Evolutionary conservation across 495 filamentous ascomycete genomes (phyloP), one percentile per base, ranked within the genome.

Genomic region (Tuber borchii): DNA sequence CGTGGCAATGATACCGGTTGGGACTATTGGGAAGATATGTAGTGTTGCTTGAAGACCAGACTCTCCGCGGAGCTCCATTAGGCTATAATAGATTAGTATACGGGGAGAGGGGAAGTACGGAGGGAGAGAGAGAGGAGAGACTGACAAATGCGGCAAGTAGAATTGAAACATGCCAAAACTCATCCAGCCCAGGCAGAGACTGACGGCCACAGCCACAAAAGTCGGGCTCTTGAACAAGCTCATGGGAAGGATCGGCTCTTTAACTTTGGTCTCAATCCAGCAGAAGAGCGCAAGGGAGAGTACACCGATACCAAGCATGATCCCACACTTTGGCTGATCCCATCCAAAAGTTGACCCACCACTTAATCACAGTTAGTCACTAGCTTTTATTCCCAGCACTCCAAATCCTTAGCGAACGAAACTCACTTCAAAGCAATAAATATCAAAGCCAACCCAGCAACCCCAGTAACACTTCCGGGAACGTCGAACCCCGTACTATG

Each of bases 111-210:
- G 37, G 22, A 39, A 20, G 42, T 26, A 61, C 37, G 3, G 72
- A 40, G 42, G 14, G 12, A 1, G 22, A 19, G n/a, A 16, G 10
- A 19, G n/a, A 16, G 10, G 37, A 34, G 39, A 16, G 26, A 19
- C 74, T 43, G 51, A 78, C 76, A 90, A 88, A 45, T 88, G 85
- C 74, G 84, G 89, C 44, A 84, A 82, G 80, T 91, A 91, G 81
- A 85, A 90, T 73, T 88, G 82, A 83, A 87, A 86, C 72, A 90
- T 89, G 22, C 89, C 89, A 73, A 91, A 91, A 75, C 84, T 86
- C 73, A 85, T 85, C 90, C 90, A 91, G 4, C 89, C 90, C 22
- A 83, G 81, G 37, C 82, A 85, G 1, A 87, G 86, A 31, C 90
- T 84, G 73, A 87, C 87, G 9, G 83, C 87, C 16, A 91, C 82